phyloP scores from a whole-genome alignment of 2,329 filamentous ascomycete genomes.

The Aspergillus puulaauensis region DNA sequence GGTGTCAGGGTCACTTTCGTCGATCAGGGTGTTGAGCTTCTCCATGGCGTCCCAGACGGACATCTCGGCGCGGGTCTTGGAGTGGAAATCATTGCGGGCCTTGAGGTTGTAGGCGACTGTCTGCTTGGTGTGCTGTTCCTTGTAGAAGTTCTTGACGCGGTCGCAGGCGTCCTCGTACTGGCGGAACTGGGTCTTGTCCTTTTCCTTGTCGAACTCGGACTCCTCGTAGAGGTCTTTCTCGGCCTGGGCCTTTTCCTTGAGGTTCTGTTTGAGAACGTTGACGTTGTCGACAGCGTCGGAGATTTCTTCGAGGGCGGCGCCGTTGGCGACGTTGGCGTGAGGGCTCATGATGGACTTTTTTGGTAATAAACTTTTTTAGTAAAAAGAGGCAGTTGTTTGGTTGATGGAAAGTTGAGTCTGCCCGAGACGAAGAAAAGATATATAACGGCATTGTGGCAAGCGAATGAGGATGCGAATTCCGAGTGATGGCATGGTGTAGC shows the following conservation, averaged over 20 bases:
- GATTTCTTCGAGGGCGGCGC: slow-evolving; percentile 57
- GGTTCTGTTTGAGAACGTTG: slow-evolving; percentile 58
- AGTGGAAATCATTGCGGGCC: slow-evolving; percentile 70
- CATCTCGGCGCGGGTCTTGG: slow-evolving; percentile 70
- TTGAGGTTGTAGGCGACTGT: slow-evolving; percentile 72
- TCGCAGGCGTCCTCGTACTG: slow-evolving; percentile 82
- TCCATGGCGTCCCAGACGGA: slow-evolving; percentile 89
- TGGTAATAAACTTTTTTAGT: not conserved
- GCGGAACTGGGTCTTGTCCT: slow-evolving; percentile 78
- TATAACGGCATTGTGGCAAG: slow-evolving; percentile 6
- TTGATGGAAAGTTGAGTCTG: not conserved
- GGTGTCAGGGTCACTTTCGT: slow-evolving; percentile 89
- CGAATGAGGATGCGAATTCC: not conserved
- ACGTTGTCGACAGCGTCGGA: slow-evolving; percentile 61
- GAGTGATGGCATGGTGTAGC: not conserved
- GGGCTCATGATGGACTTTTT: slow-evolving; percentile 19
- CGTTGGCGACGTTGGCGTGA: slow-evolving; percentile 54
- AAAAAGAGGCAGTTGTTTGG: not conserved
- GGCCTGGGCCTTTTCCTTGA: slow-evolving; percentile 45
- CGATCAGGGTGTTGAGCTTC: slow-evolving; percentile 86
- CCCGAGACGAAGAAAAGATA: not conserved
- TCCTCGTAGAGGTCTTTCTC: slow-evolving; percentile 47
- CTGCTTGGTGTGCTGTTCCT: slow-evolving; percentile 63
- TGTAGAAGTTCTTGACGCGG: slow-evolving; percentile 84
- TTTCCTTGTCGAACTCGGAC: slow-evolving; percentile 69